Evolutionary conservation across 2,329 filamentous ascomycete species (phyloP).

Genomic region (Phaeophleospora eucalypticola): DNA sequence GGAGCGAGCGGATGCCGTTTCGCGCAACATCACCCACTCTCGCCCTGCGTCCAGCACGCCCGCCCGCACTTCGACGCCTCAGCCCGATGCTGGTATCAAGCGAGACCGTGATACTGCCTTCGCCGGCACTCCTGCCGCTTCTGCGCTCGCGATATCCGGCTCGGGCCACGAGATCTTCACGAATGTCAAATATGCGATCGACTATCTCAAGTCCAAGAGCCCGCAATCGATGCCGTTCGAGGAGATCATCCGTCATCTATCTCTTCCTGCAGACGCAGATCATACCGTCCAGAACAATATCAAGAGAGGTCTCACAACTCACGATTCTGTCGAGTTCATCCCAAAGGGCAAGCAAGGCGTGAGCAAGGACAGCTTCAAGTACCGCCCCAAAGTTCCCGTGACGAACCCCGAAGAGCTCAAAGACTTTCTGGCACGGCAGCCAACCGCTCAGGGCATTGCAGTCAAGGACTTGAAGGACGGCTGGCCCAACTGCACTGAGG

Average conservation of each 20-base stretch:
- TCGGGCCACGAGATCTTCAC: slow-evolving; percentile 64
- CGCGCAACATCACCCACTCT: slow-evolving; percentile 27
- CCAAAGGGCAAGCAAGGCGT: slow-evolving; percentile 30
- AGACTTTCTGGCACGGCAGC: slow-evolving; percentile 73
- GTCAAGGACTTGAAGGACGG: slow-evolving; percentile 95
- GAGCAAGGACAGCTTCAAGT: slow-evolving; percentile 69
- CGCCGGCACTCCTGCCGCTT: background rate
- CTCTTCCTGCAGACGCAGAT: slow-evolving; percentile 51
- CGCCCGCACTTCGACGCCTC: slow-evolving; percentile 25
- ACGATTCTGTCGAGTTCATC: slow-evolving; percentile 59
- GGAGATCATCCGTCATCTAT: slow-evolving; percentile 77
- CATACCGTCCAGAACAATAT: slow-evolving; percentile 55
- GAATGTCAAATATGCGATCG: slow-evolving; percentile 80
- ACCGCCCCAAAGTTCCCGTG: slow-evolving; percentile 80
- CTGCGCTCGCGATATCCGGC: background rate
- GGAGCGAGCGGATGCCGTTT: slow-evolving; percentile 28
- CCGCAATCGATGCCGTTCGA: slow-evolving; percentile 64
- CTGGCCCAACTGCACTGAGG: slow-evolving; percentile 79
- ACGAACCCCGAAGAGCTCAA: slow-evolving; percentile 72
- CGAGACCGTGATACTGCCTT: slow-evolving; percentile 26
- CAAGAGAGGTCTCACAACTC: slow-evolving; percentile 62
- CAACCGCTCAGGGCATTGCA: slow-evolving; percentile 72
- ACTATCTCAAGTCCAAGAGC: slow-evolving; percentile 68
- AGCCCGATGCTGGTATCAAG: slow-evolving; percentile 48
- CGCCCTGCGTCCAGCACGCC: slow-evolving; percentile 23